Base-by-base conservation (phyloP, 768 basidiomycete species). In the Thelephora ganbajun region DNA sequence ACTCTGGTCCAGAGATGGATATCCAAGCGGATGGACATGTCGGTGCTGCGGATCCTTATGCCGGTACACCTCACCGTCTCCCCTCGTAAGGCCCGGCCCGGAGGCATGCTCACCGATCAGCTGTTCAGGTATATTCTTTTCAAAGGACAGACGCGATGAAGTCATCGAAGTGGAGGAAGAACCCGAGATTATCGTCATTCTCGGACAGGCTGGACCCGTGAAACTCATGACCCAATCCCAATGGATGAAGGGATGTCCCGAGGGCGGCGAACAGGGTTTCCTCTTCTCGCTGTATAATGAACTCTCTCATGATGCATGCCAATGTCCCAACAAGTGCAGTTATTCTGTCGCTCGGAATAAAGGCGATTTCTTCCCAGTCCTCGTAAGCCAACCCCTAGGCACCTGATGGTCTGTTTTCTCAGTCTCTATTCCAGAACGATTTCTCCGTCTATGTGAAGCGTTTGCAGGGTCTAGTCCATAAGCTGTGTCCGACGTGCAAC, bases 211-310 rank as follows among this genome's bases (percentile, higher is more conserved):
- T 35, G 73, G 77, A 48, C 63, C 63, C 14, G 69, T 79, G 30
- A 76, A 76, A 53, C 65, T 92, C 35, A 79, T 94, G 75, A 80
- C 80, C 18, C 85, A 88, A 62, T 88, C 87, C 22, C 81, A 92
- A 59, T 96, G 90, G 90, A 96, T 96, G 92, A 88, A 86, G 60
- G 92, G 92, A 16, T 96, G 92, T 63, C 91, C 92, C 0, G 91
- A 94, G 61, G 88, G 86, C 45, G 80, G 82, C 57, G 91, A 96
- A 61, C 91, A 96, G 59, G 78, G 77, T 50, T 85, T 84, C 65
- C 68, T 96, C 45, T 96, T 96, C 65, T 74, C 79, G 53, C 73
- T 91, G 26, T 93, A 91, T 61, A 74, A 79, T 43, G 73, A 83
- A 53, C 70, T 93, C 45, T 74, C 71, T 54, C 72, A 74, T 45